These are phyloP conservation scores for Ophiostoma quercus DNA, from an alignment of 2,329 filamentous ascomycete genomes.

Conservation along the genomic window DNA sequence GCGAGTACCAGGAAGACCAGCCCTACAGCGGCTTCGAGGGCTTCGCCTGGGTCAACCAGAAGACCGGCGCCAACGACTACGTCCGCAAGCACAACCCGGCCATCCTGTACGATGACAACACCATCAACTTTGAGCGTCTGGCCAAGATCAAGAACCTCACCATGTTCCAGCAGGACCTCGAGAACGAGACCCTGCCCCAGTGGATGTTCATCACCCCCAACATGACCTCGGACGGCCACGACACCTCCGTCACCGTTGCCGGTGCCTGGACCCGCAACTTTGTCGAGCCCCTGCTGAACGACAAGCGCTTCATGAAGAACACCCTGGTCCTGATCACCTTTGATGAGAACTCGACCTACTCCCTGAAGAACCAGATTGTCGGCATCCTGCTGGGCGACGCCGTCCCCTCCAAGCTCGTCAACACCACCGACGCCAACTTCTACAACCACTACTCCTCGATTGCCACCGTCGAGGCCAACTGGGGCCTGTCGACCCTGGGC, in stretches of 20 bases:
- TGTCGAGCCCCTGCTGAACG: slow-evolving; percentile 62
- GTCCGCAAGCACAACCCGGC: slow-evolving; percentile 75
- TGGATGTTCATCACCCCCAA: slow-evolving; percentile 68
- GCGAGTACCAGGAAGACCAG: slow-evolving; percentile 70
- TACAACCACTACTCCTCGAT: slow-evolving; percentile 70
- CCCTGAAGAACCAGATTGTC: slow-evolving; percentile 62
- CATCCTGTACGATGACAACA: slow-evolving; percentile 61
- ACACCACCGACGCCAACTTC: slow-evolving; percentile 63
- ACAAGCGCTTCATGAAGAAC: slow-evolving; percentile 67
- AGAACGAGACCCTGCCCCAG: slow-evolving; percentile 60
- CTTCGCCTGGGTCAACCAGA: slow-evolving; percentile 55
- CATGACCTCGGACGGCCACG: slow-evolving; percentile 73
- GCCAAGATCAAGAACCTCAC: slow-evolving; percentile 69
- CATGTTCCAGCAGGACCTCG: slow-evolving; percentile 62
- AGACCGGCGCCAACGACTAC: slow-evolving; percentile 66
- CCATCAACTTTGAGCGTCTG: slow-evolving; percentile 54
- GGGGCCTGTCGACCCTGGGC: slow-evolving; percentile 62
- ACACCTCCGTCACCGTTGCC: slow-evolving; percentile 63
- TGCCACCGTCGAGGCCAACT: slow-evolving; percentile 63
- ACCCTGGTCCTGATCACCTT: slow-evolving; percentile 73
- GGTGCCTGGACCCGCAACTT: slow-evolving; percentile 64
- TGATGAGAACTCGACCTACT: slow-evolving; percentile 71
- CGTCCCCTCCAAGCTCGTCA: slow-evolving; percentile 58
- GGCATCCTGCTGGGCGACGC: slow-evolving; percentile 68
- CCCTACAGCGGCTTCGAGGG: slow-evolving; percentile 71